phyloP scores from a whole-genome alignment of 768 basidiomycete genomes.

The Boletus rex-veris region DNA sequence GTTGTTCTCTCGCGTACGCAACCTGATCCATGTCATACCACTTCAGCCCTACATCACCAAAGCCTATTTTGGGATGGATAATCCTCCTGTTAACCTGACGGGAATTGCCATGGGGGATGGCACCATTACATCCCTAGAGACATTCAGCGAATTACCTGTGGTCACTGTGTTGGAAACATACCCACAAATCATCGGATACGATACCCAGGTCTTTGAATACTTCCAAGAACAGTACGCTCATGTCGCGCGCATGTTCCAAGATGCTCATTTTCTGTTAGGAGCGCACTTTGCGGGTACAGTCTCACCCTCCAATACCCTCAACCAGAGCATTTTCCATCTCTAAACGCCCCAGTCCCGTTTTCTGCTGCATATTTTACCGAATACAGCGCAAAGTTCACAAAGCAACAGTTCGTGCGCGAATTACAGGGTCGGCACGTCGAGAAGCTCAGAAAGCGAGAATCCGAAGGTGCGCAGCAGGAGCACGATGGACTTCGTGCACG shows the following conservation, averaged over 20 bases:
- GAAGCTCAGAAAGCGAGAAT: constrained; percentile 9
- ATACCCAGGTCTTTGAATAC: constrained; percentile 61
- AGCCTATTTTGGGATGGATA: constrained; percentile 55
- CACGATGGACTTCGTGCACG: constrained; percentile 14
- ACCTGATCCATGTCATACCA: background rate
- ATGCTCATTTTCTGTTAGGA: constrained; percentile 33
- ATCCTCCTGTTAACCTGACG: constrained; percentile 62
- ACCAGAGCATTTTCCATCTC: constrained; percentile 43
- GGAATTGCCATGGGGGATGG: constrained; percentile 72
- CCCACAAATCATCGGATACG: constrained; percentile 72
- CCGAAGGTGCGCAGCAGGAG: constrained; percentile 6
- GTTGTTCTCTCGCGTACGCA: constrained; percentile 25
- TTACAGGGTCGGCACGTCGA: constrained; percentile 1
- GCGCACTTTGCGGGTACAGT: constrained; percentile 61
- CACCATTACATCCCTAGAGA: constrained; percentile 44
- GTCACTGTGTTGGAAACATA: constrained; percentile 65
- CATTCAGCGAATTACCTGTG: constrained; percentile 52
- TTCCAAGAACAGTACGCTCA: constrained; percentile 60
- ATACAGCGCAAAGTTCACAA: background rate
- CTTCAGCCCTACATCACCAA: constrained; percentile 74
- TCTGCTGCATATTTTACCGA: background rate
- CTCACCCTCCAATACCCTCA: constrained; percentile 69
- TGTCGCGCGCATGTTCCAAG: background rate
- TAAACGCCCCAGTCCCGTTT: background rate
- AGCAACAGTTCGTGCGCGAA: constrained; percentile 10